Base-by-base conservation (phyloP, 768 basidiomycete genomes). In the Xerocomellus amylosporus region DNA sequence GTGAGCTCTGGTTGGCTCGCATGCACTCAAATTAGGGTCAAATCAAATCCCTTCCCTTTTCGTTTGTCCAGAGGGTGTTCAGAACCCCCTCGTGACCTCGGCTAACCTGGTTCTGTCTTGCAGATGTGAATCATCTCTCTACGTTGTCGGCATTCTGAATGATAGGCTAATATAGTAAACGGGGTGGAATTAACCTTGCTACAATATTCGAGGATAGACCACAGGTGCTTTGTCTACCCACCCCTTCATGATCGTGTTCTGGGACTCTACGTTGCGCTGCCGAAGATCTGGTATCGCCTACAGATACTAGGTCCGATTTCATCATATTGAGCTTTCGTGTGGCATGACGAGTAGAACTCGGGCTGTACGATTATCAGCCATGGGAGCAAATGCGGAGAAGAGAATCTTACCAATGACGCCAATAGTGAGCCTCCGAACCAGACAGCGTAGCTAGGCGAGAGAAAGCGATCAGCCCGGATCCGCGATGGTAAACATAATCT, bases 391-490 rank as follows among this genome's bases (percentile, higher is more conserved):
- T 31, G 20, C 20, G 24, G 37, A 43, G 26, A 19, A 24, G 34
- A 28, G 4, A 19, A 12, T 77, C 85, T 73, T 60, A 95, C 93
- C 63, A 96, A 79, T 49, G 93, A 94, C 6, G 95, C 97, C 57
- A 98, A 80, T 34, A 98, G 79, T 8, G 91, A 94, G 26, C 97
- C 97, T 64, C 97, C 97, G 64, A 90, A 98, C 97, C 97, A 99
- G 30, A 98, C 97, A 19, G 97, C 97, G 58, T 92, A 89, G 58
- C 88, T 89, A 51, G 33, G 46, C 40, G 41, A 43, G 51, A 22
- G 38, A 53, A 44, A 39, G 42, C 34, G 45, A 48, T 66, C 43
- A 64, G 30, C 22, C 19, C 50, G 24, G n/a, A 13, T 37, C 12
- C 22, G 8, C 17, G 3, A 47, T 33, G 40, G 54, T 9, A 22